phyloP scores from a whole-genome alignment of 495 filamentous ascomycete species.

The Xylaria intraflava region DNA sequence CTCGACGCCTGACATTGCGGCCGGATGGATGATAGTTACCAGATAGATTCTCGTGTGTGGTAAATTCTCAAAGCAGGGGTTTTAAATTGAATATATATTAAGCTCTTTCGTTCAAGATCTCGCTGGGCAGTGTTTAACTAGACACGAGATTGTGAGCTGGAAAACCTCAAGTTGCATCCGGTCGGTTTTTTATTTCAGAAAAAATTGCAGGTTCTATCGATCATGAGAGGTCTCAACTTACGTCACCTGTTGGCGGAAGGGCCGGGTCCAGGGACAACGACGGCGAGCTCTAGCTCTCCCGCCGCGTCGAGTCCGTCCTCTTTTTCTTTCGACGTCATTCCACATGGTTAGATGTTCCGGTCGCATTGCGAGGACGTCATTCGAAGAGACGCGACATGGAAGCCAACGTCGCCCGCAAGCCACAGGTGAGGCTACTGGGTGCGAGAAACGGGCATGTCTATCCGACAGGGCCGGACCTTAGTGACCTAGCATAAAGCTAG shows the following conservation, averaged over 20 bases:
- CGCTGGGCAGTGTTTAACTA: conserved; percentile 6
- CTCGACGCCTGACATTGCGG: conserved; percentile 24
- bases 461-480: background rate
- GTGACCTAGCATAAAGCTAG: background rate
- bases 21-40: conserved; percentile 20
- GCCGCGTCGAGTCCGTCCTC: conserved; percentile 8
- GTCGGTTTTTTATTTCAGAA: conserved; percentile 1
- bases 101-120: conserved; percentile 4
- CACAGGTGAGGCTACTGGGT: conserved; percentile 19
- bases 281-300: background rate
- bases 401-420: conserved; percentile 12
- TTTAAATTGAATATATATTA: conserved; percentile 9
- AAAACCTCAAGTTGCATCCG: background rate
- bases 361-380: conserved; percentile 20
- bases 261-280: background rate
- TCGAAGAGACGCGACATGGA: conserved; percentile 13
- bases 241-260: conserved; percentile 7
- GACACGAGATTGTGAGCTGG: background rate
- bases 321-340: conserved; percentile 25
- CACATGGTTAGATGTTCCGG: background rate
- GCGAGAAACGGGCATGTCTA: background rate
- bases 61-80: conserved; percentile 9
- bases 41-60: conserved; percentile 18
- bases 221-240: conserved; percentile 1
- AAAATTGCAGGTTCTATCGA: background rate